phyloP scores from a whole-genome alignment of 129 eudicot species.

The Chrysanthemum seticuspe region DNA sequence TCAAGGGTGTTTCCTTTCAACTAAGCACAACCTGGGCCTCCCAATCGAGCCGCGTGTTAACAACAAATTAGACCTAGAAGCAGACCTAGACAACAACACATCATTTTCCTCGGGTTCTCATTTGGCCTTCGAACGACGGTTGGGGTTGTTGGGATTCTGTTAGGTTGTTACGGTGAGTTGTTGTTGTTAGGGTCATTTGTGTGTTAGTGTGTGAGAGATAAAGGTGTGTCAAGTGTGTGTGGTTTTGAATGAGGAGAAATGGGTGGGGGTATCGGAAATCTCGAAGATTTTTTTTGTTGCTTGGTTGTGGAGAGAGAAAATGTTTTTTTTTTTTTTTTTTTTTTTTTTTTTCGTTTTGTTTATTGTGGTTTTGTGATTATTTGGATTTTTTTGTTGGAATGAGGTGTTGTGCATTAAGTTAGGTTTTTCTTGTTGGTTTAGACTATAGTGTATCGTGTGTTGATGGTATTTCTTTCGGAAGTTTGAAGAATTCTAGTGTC shows the following conservation, averaged over 20 bases:
- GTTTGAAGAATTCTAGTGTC: too few relatives aligned
- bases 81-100: too few relatives aligned
- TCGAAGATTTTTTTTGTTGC: slow-evolving; percentile 7
- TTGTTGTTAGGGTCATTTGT: slow-evolving; percentile 32
- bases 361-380: background rate
- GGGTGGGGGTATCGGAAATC: slow-evolving; percentile 29
- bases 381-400: background rate
- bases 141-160: slow-evolving; percentile 28
- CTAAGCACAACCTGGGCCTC: too few relatives aligned
- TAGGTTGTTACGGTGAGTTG: background rate
- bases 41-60: too few relatives aligned
- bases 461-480: too few relatives aligned
- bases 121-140: background rate
- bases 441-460: too few relatives aligned
- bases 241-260: slow-evolving; percentile 21
- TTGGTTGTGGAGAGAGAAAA: slow-evolving; percentile 33
- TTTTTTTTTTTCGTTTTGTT: slow-evolving; percentile 9
- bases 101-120: too few relatives aligned
- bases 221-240: background rate
- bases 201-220: background rate
- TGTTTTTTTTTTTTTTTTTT: slow-evolving; percentile 28
- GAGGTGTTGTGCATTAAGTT: too few relatives aligned
- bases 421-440: too few relatives aligned
- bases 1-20: too few relatives aligned
- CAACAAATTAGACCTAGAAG: too few relatives aligned